A percentile compares a stretch with the other conserved stretches of the same genome.
Conservation (phyloP, 2,329 filamentous ascomycete genomes). For the Penicillium decumbens region DNA sequence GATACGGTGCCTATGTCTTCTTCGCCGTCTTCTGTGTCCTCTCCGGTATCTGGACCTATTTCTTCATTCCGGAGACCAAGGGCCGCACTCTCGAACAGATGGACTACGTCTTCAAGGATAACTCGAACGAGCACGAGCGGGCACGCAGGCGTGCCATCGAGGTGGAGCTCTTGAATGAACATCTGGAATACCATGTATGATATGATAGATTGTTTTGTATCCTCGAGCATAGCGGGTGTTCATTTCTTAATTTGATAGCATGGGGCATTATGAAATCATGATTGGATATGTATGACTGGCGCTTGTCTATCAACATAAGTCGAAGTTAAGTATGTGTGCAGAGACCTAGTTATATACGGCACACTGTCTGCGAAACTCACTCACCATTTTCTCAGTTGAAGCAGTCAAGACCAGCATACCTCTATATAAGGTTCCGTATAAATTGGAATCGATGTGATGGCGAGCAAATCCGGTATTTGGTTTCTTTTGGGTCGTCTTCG, state of each 20-base stretch:
- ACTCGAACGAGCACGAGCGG: slow-evolving; percentile 30
- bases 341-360: no score
- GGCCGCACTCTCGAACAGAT: slow-evolving; percentile 55
- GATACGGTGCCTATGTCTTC: slow-evolving; percentile 54
- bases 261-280: slow-evolving; percentile 1
- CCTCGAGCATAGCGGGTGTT: background rate
- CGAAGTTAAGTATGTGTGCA: no score
- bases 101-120: slow-evolving; percentile 45
- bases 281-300: background rate
- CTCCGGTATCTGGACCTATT: slow-evolving; percentile 49
- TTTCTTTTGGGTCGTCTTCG: no score
- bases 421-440: no score
- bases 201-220: background rate
- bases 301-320: no score
- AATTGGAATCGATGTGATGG: no score
- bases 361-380: no score
- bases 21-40: slow-evolving; percentile 54
- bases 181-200: slow-evolving; percentile 10
- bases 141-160: slow-evolving; percentile 32
- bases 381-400: no score
- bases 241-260: background rate
- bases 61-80: slow-evolving; percentile 56
- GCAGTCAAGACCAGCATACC: no score
- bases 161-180: slow-evolving; percentile 24
- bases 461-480: no score